phyloP scores from a whole-genome alignment of 164 flowering plant genomes.

The Stephania cephalantha region DNA sequence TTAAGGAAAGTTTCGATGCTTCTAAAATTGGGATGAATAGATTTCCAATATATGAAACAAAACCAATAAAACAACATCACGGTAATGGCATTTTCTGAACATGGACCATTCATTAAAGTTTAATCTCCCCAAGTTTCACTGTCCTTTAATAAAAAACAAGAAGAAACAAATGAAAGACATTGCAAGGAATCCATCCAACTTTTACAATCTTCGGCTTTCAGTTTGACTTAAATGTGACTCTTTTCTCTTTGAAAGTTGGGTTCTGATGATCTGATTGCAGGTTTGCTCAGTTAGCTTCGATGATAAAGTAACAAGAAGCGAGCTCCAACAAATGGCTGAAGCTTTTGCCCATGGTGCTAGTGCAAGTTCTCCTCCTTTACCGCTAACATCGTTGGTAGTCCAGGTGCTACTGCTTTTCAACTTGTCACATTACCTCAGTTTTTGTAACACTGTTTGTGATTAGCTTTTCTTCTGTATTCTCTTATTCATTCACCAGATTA shows the following conservation, averaged over 20 bases:
- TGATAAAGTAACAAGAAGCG: slow-evolving; percentile 41
- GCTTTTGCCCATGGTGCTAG: slow-evolving; percentile 53
- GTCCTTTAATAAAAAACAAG: too few relatives aligned
- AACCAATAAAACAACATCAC: not conserved
- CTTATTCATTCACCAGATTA: not conserved
- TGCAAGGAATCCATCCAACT: not conserved
- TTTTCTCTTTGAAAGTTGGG: not conserved
- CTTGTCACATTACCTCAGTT: not conserved
- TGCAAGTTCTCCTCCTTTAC: slow-evolving; percentile 53
- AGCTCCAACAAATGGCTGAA: slow-evolving; percentile 55
- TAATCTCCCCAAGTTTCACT: too few relatives aligned
- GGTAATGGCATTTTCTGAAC: not conserved
- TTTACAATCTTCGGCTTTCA: not conserved
- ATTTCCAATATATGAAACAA: not conserved
- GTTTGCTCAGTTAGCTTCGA: slow-evolving; percentile 54
- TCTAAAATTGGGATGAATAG: not conserved
- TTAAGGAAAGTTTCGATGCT: not conserved
- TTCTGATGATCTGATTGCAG: slow-evolving; percentile 28
- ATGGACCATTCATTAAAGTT: not conserved
- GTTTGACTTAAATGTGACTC: not conserved
- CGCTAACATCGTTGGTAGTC: slow-evolving; percentile 66
- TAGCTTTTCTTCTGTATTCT: not conserved
- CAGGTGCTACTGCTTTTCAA: slow-evolving; percentile 47
- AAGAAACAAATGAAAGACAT: too few relatives aligned
- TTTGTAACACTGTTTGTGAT: not conserved